Conservation (phyloP, 306 rosid genomes). For the Vicia sativa region DNA sequence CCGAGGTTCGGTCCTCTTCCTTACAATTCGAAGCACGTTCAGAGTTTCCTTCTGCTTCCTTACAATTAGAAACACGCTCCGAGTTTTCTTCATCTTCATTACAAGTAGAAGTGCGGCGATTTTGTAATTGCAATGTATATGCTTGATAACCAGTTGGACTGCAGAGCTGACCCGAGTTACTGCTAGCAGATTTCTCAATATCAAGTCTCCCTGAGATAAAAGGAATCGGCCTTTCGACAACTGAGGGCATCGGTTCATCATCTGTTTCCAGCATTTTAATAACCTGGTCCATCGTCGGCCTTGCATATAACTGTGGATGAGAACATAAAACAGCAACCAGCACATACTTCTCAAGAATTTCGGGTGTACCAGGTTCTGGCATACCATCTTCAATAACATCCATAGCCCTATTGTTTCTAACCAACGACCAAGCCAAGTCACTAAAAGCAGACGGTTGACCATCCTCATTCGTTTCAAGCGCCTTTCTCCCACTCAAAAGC, state of each 20-base stretch:
- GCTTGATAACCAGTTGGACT: slow-evolving; percentile 66
- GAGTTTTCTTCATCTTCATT: slow-evolving; percentile 49
- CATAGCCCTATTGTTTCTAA: slow-evolving; percentile 60
- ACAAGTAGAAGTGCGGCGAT: slow-evolving; percentile 33
- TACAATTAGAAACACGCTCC: slow-evolving; percentile 27
- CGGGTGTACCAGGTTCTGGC: slow-evolving; percentile 65
- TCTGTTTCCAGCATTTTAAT: slow-evolving; percentile 94
- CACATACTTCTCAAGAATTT: slow-evolving; percentile 82
- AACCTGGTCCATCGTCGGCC: slow-evolving; percentile 98
- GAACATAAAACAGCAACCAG: slow-evolving; percentile 85
- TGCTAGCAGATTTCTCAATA: slow-evolving; percentile 67
- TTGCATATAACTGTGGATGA: slow-evolving; percentile 88
- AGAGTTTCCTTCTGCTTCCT: slow-evolving; percentile 25
- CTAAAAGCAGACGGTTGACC: slow-evolving; percentile 66
- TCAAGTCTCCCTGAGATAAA: slow-evolving; percentile 69
- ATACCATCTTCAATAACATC: slow-evolving; percentile 82
- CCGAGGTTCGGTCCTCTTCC: slow-evolving; percentile 43
- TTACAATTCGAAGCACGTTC: not conserved
- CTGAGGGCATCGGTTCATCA: slow-evolving; percentile 71
- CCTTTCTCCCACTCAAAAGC: slow-evolving; percentile 92
- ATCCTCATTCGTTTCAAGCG: slow-evolving; percentile 57
- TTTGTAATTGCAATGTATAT: slow-evolving; percentile 48
- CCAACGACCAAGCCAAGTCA: slow-evolving; percentile 93
- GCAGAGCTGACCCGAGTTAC: slow-evolving; percentile 60
- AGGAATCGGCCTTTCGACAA: slow-evolving; percentile 79